Conservation (phyloP, 257 asterid genomes). For the Jacaranda mimosifolia region DNA sequence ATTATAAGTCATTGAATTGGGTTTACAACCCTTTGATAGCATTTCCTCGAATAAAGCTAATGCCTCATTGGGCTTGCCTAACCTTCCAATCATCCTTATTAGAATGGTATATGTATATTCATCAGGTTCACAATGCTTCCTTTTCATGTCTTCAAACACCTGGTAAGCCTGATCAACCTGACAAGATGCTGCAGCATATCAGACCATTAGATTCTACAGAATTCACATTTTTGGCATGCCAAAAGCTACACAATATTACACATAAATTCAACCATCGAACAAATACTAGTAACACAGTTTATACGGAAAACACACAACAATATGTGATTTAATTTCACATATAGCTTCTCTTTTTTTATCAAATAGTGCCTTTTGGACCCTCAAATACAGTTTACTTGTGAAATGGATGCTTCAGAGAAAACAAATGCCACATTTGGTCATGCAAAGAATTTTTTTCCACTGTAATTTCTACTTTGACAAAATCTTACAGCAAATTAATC, state of each 20-base stretch:
- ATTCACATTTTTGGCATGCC: slow-evolving; percentile 20
- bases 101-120: slow-evolving; percentile 87
- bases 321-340: neutral
- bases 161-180: slow-evolving; percentile 80
- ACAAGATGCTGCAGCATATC: slow-evolving; percentile 71
- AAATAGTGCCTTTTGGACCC: neutral
- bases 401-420: neutral
- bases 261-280: neutral
- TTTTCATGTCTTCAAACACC: slow-evolving; percentile 85
- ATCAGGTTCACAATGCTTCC: slow-evolving; percentile 78
- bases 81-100: slow-evolving; percentile 78
- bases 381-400: neutral
- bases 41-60: slow-evolving; percentile 77
- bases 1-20: slow-evolving; percentile 82
- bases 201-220: slow-evolving; percentile 56
- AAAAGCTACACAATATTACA: neutral
- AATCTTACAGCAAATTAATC: neutral
- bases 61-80: slow-evolving; percentile 74
- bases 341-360: neutral
- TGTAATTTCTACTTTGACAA: neutral
- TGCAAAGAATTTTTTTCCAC: neutral
- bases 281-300: neutral
- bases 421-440: neutral
- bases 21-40: slow-evolving; percentile 75
- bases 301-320: neutral